Evolutionary conservation across 2,329 filamentous ascomycete species (phyloP), one percentile per base, ranked within the genome.

Genomic region (Salinomyces thailandicus): DNA sequence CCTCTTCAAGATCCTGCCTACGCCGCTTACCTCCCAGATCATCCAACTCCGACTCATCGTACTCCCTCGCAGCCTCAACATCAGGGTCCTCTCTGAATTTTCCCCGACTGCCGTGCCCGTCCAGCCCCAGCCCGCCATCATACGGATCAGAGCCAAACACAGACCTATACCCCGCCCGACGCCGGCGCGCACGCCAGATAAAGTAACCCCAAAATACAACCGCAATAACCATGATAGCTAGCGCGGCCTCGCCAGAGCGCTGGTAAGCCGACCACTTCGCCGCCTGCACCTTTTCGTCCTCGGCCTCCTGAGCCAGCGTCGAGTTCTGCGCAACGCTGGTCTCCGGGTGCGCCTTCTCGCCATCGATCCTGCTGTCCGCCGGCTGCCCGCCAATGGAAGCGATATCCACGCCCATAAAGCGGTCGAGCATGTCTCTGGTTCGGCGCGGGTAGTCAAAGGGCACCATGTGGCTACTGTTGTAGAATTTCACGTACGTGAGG

Each of bases 401-500:
- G 47, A 96, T 93, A 55, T 96, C 86, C 27, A 98, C 85, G 33
- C 77, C 76, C 73, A 96, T 85, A 64, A 98, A 94, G 27, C 91
- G 82, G 61, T 98, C 89, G 12, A 98, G 77, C 91, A 98, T 98
- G 59, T 96, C 91, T 43, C 89, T 77, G 14, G 79, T 82, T 42
- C 86, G 80, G 32, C 85, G 78, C 1, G 89, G 80, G 51, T 82
- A 83, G 61, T 98, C 89, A 54, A 91, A 96, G 1, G 91, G 93
- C 1, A 98, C 91, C 91, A 98, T 98, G 62, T 98, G 91, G 33
- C 84, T 93, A 12, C 85, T 79, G 60, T 98, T 93, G 68, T 93
- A 85, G 63, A 96, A 94, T 27, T 93, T 71, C 19, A 98, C 79
- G 56, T 98, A 98, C 1, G 91, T 95, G 43, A 98, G 65, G 62